Evolutionary conservation across 441 rosid species (phyloP), one percentile per base, ranked within the genome.

Genomic region (Isatis lusitanica): DNA sequence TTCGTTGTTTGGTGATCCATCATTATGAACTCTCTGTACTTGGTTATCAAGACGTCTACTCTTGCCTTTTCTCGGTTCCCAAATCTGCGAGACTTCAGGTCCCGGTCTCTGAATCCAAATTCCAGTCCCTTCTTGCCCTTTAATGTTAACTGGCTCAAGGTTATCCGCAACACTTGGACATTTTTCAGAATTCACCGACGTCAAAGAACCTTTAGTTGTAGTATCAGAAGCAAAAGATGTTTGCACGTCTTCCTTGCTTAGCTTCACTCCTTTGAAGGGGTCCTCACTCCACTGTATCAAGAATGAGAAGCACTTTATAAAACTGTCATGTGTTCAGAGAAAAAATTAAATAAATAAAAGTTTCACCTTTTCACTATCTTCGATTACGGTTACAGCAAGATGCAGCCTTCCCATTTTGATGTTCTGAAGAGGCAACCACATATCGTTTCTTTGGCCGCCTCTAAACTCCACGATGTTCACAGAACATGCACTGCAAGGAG

Each of bases 11-110:
- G 75, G 71, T n/a, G 85, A 79, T 56, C 81, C 88, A 40, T 73
- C 80, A 12, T 74, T 70, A 12, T 78, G 65, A 78, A 73, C 84
- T 68, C 78, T 62, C 9, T 43, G 76, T 48, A 85, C 76, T 79
- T 75, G 68, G 43, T 74, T 85, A 63, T 92, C 96, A 7, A 62
- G 47, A 61, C 77, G 79, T 82, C 86, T 74, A 30, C 63, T 76
- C 80, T 87, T 93, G 39, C 94, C 92, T 81, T 90, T 93, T 58
- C 97, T 85, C 2, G 92, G 96, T 79, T 88, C 85, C 97, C 97
- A 86, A 38, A 81, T 85, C 71, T 84, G 94, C 9, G 83, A 68
- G 28, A 88, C 88, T 71, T 88, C 93, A 71, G 79, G 83, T 71
- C 96, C 97, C 0, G 98, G 94, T 72, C 76, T 87, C 70, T 87